Evolutionary conservation across 2,329 filamentous ascomycete species (phyloP), one percentile per base, ranked within the genome.

Genomic region (Sphaerulina vaccinii): DNA sequence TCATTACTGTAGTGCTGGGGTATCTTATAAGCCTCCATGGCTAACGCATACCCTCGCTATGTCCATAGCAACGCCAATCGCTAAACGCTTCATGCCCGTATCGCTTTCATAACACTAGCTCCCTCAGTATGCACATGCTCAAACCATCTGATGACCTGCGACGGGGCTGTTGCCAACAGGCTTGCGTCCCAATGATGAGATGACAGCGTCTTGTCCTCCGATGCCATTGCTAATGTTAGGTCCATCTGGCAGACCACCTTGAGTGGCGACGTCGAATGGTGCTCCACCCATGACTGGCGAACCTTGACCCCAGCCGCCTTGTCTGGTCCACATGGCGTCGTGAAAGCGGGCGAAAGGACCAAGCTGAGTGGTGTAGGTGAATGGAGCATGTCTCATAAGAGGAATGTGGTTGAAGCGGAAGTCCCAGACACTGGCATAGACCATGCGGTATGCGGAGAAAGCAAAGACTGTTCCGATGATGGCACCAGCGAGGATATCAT

Each of bases 331-430:
- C 37, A 42, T 36, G 2, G 47, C 47, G 19, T 41, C 39, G 5
- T 49, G 37, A 7, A 49, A 49, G 3, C 47, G 38, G 7, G 24
- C 47, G 16, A 36, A 49, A 2, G 47, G 27, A 2, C 39, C 47
- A n/a, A 49, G 23, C 13, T 29, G 21, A 4, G 38, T 24, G 15
- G 27, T 13, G 43, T 48, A 83, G 18, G 72, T 68, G 62, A 83
- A 85, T 0, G 82, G 74, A 16, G 75, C 70, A 36, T 76, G 73
- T 16, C 83, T 77, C 59, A 81, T 79, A 4, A 89, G 75, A 1
- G 84, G 84, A 24, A 87, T 79, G 64, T 87, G 84, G 64, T 81
- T 81, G 68, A 75, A 84, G 9, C 84, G 73, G 76, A 82, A 87
- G 66, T 89, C 83, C 80, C 84, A 88, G 44, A 87, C 73, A 7